Percentiles rank a stretch among this genome's conserved stretches.
Conservation (phyloP, 345 rosid species). For the Hibiscus syriacus region DNA sequence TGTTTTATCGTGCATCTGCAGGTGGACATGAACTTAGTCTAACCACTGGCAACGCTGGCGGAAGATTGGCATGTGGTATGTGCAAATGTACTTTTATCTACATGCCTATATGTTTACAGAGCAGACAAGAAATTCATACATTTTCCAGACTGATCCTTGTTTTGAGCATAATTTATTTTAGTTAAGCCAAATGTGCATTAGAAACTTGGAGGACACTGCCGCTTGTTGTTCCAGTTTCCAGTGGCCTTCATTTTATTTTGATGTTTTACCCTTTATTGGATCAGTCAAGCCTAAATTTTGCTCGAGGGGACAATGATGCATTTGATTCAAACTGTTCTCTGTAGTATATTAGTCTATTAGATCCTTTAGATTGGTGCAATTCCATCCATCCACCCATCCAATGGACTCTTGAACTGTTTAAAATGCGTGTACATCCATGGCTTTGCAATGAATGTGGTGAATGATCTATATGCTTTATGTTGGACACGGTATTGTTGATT, state of each 20-base stretch:
- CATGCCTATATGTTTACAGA: not conserved
- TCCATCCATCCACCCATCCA: not conserved
- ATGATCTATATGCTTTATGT: not conserved
- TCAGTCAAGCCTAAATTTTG: not conserved
- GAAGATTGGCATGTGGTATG: conserved; percentile 98
- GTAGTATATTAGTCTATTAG: not conserved
- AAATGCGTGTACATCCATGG: not conserved
- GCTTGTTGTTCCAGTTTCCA: not conserved
- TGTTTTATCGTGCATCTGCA: conserved; percentile 27
- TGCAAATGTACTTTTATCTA: not conserved
- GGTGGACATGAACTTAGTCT: conserved; percentile 98
- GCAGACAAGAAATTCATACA: not conserved
- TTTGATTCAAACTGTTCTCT: conserved; percentile 1
- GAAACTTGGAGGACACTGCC: not conserved
- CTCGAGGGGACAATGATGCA: not conserved
- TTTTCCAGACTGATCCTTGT: not conserved
- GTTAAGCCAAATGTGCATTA: not conserved
- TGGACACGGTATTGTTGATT: not conserved
- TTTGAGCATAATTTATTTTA: not conserved
- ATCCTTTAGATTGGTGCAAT: not conserved
- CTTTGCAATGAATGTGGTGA: not conserved
- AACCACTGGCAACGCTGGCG: conserved; percentile 96
- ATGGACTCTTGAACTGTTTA: not conserved
- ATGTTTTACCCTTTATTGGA: not conserved
- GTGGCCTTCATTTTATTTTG: not conserved